These are phyloP conservation scores for Boletellus ananiceps DNA, from an alignment of 768 basidiomycete genomes.

Conservation along the genomic window DNA sequence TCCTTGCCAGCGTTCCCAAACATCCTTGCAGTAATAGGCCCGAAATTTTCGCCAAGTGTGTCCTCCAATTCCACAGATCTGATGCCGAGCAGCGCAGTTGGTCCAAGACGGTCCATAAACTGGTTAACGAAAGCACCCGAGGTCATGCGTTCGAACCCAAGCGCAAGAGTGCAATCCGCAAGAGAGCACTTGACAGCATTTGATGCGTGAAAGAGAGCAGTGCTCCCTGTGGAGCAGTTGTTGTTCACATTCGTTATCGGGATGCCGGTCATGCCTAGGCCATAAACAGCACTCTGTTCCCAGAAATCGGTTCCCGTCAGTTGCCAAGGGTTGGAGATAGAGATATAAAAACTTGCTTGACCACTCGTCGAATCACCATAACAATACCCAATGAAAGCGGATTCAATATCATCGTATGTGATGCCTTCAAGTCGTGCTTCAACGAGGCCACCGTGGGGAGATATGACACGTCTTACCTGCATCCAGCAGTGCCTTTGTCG, in stretches of 20 bases:
- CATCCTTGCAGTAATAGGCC: constrained; percentile 64
- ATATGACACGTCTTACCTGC: constrained; percentile 42
- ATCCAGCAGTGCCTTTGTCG: constrained; percentile 82
- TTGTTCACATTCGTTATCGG: constrained; percentile 84
- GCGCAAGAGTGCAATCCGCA: constrained; percentile 68
- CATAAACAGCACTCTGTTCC: constrained; percentile 66
- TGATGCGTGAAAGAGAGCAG: constrained; percentile 68
- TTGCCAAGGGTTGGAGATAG: neutral
- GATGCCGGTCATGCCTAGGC: constrained; percentile 74
- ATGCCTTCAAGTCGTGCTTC: constrained; percentile 48
- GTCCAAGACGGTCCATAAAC: constrained; percentile 47
- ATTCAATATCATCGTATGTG: constrained; percentile 71
- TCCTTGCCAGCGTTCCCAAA: constrained; percentile 69
- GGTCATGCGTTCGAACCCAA: constrained; percentile 81
- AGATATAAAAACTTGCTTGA: constrained; percentile 40
- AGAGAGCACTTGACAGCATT: constrained; percentile 62
- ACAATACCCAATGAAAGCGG: constrained; percentile 66
- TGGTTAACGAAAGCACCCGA: constrained; percentile 66
- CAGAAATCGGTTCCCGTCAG: neutral
- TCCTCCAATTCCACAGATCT: constrained; percentile 45
- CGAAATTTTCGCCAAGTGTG: constrained; percentile 51
- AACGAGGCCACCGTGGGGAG: neutral
- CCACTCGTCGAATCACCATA: constrained; percentile 75
- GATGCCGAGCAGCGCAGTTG: constrained; percentile 39
- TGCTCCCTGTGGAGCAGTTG: constrained; percentile 76